A percentile compares a stretch with the other conserved stretches of the same genome.
These are phyloP conservation scores for Sclerotinia borealis DNA, from an alignment of 2,329 filamentous ascomycete species.

Conservation along the genomic window DNA sequence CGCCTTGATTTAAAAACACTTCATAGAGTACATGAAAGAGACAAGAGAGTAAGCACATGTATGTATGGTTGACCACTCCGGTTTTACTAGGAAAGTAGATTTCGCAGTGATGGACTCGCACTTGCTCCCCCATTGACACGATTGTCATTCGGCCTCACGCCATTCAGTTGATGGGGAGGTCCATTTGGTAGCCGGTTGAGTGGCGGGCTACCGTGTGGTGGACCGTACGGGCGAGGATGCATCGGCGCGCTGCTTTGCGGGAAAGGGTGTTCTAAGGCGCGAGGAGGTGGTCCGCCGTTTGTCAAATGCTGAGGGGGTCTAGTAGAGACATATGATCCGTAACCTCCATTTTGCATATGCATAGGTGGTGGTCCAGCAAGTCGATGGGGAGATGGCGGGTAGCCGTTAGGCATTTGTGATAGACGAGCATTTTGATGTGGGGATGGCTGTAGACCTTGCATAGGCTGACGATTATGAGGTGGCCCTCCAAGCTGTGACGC, in stretches of 20 bases:
- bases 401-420: constrained; percentile 40
- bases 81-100: constrained; percentile 57
- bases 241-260: constrained; percentile 41
- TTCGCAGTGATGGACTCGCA: constrained; percentile 69
- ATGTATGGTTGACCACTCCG: not conserved
- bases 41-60: constrained; percentile 32
- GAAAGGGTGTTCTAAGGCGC: constrained; percentile 42
- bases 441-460: constrained; percentile 33
- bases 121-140: constrained; percentile 61
- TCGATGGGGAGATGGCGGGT: constrained; percentile 32
- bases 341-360: constrained; percentile 28
- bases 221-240: constrained; percentile 37
- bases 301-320: constrained; percentile 32
- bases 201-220: constrained; percentile 27
- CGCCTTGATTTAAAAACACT: not conserved
- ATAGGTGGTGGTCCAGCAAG: constrained; percentile 19
- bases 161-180: constrained; percentile 27
- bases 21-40: constrained; percentile 34
- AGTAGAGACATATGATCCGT: constrained; percentile 28
- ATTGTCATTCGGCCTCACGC: constrained; percentile 35
- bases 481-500: constrained; percentile 20
- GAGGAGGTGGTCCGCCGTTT: constrained; percentile 35
- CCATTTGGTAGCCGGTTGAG: constrained; percentile 24
- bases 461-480: constrained; percentile 21
- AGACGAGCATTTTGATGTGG: constrained; percentile 41